These are phyloP conservation scores for Sporisorium graminicola DNA, from an alignment of 1,284 basidiomycete genomes.

Conservation along the genomic window DNA sequence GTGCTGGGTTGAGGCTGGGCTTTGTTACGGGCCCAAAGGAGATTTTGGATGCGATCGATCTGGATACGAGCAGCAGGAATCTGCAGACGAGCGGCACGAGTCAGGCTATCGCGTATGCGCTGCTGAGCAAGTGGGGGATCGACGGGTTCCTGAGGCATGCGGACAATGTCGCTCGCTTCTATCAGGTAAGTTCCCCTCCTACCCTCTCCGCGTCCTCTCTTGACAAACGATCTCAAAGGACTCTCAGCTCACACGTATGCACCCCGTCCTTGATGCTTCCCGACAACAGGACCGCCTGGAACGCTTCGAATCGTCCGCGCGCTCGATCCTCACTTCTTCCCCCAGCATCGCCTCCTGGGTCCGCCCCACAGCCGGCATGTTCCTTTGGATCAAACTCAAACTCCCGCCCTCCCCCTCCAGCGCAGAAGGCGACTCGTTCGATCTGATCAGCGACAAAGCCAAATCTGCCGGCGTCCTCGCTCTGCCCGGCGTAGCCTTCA, in stretches of 20 bases:
- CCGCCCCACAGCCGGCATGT: constrained; percentile 82
- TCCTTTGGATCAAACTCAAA: constrained; percentile 68
- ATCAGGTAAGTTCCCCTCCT: constrained; percentile 73
- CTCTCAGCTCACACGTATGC: background rate
- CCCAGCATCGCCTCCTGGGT: constrained; percentile 74
- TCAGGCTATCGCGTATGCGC: constrained; percentile 80
- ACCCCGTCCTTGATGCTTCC: background rate
- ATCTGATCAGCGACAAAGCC: constrained; percentile 82
- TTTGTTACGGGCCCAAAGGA: constrained; percentile 83
- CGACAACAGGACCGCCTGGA: constrained; percentile 23
- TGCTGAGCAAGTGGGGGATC: constrained; percentile 79
- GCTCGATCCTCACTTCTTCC: constrained; percentile 15
- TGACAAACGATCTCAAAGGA: no score
- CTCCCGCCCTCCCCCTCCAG: constrained; percentile 48
- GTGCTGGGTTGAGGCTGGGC: constrained; percentile 74
- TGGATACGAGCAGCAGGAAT: constrained; percentile 79
- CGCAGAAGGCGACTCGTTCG: constrained; percentile 77
- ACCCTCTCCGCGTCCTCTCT: background rate
- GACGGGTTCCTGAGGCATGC: constrained; percentile 83
- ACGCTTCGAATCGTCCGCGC: constrained; percentile 34
- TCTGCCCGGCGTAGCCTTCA: constrained; percentile 77
- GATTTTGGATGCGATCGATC: constrained; percentile 81
- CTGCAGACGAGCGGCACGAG: constrained; percentile 80
- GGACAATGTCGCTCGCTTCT: constrained; percentile 79
- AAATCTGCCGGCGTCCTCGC: constrained; percentile 87